Evolutionary conservation across 257 asterid genomes (phyloP).

Genomic region (Capsicum pubescens): DNA sequence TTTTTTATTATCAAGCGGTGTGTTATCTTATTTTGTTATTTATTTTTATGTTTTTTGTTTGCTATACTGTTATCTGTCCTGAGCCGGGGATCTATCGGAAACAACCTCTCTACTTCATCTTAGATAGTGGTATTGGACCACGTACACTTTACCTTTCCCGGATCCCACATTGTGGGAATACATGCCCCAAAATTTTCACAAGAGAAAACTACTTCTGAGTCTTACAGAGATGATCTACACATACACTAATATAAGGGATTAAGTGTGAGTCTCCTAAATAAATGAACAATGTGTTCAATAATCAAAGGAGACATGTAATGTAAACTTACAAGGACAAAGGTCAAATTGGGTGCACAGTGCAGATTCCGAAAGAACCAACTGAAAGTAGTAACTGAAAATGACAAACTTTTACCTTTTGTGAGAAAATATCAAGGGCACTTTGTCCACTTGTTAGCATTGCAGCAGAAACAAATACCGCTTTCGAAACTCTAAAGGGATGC

Average conservation of each 20-base stretch:
- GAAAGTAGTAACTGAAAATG: neutral
- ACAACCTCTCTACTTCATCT: too few species aligned
- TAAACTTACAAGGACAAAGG: conserved; percentile 8
- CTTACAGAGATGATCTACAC: neutral
- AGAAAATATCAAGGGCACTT: conserved; percentile 86
- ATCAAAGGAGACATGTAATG: neutral
- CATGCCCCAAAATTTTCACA: conserved; percentile 10
- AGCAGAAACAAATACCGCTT: conserved; percentile 90
- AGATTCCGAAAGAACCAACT: neutral
- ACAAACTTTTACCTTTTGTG: conserved; percentile 67
- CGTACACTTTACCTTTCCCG: too few species aligned
- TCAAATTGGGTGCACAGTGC: neutral
- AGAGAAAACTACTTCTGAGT: neutral
- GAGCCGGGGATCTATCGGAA: too few species aligned
- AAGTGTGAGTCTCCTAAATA: neutral
- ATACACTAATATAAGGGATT: neutral
- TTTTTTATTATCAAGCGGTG: too few species aligned
- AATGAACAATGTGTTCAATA: neutral
- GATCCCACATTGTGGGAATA: neutral
- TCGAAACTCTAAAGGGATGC: conserved; percentile 70
- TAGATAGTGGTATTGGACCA: too few species aligned
- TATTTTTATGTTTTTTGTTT: too few species aligned
- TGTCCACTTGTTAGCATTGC: conserved; percentile 90
- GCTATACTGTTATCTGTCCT: too few species aligned
- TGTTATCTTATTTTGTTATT: too few species aligned